Evolutionary conservation across 441 rosid species (phyloP), one percentile per base, ranked within the genome.

Genomic region (Erodium trifolium): DNA sequence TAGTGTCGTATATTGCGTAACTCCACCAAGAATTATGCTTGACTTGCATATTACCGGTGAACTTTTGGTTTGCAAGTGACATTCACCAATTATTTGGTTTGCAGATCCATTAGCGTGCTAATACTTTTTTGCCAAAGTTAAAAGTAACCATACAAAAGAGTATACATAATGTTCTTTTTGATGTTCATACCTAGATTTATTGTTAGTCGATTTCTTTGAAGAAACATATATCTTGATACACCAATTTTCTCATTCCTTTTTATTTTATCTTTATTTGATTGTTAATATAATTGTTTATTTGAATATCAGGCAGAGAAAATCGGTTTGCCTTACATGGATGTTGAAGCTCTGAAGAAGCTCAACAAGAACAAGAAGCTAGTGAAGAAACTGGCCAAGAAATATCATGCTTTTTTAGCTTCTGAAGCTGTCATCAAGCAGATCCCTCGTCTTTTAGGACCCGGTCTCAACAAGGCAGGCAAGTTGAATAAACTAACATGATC

Each of bases 401-500:
- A 82, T 74, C 99, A 94, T 71, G 99, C 97, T 47, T 91, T 94
- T 73, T 79, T 91, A 73, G 99, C 97, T 41, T 94, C 99, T 23
- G 27, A 23, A 23, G 27, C 27, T 23, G 27, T 23, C 27, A 23
- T 23, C 27, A 23, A 23, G 27, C 27, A 23, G 27, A 23, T 23
- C 27, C 27, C 27, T 23, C 27, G 27, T 23, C 27, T 23, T 23
- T 23, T 91, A 35, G 99, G 99, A 65, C 99, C 99, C 34, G 99
- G 99, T 78, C 96, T 94, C 59, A 94, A 94, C 96, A 94, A 94
- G 80, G 99, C 99, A 82, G 99, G 99, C 89, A 83, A 86, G 97
- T 86, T 2, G 49, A 10, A 34, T 34, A 34, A 1, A 34, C 5
- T 0, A 3, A 34, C 5, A 34, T 34, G 37, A 3, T 1, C 4